phyloP scores from a whole-genome alignment of 2,329 filamentous ascomycete genomes.

The Ceratocystis colombiana region DNA sequence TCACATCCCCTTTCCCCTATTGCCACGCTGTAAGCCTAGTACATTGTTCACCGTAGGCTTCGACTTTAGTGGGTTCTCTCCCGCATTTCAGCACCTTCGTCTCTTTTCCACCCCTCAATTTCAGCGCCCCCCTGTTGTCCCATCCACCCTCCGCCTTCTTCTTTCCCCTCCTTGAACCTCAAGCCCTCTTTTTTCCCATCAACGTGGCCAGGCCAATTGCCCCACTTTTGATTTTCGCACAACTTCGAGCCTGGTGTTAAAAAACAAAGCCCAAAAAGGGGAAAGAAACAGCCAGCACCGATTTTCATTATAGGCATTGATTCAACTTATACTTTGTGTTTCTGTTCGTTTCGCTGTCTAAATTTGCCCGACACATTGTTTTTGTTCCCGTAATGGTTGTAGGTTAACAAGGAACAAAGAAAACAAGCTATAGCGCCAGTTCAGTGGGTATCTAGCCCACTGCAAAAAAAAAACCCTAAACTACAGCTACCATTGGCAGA shows the following conservation, averaged over 20 bases:
- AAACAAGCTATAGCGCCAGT: neutral
- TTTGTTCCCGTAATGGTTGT: too few species aligned
- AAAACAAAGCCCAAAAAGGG: constrained; percentile 1
- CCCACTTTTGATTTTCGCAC: constrained; percentile 14
- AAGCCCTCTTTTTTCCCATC: constrained; percentile 1
- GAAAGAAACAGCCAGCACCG: neutral
- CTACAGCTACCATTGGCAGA: neutral
- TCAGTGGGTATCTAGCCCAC: neutral
- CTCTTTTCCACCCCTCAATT: neutral
- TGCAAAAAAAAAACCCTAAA: neutral
- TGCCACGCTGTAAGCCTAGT: neutral
- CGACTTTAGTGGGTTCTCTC: neutral
- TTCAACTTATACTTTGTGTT: neutral
- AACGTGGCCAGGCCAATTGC: constrained; percentile 9
- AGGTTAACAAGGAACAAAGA: neutral
- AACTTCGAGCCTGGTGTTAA: neutral
- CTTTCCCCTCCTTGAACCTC: neutral
- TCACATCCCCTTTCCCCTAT: neutral
- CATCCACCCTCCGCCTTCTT: neutral
- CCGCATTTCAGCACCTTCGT: neutral
- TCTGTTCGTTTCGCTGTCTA: neutral
- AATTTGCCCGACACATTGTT: neutral
- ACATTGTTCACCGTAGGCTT: neutral
- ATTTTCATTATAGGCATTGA: neutral
- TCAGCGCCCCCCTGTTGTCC: constrained; percentile 5